These are phyloP conservation scores for Aspergillus bertholletiae DNA, from an alignment of 495 filamentous ascomycete genomes.

Conservation along the genomic window DNA sequence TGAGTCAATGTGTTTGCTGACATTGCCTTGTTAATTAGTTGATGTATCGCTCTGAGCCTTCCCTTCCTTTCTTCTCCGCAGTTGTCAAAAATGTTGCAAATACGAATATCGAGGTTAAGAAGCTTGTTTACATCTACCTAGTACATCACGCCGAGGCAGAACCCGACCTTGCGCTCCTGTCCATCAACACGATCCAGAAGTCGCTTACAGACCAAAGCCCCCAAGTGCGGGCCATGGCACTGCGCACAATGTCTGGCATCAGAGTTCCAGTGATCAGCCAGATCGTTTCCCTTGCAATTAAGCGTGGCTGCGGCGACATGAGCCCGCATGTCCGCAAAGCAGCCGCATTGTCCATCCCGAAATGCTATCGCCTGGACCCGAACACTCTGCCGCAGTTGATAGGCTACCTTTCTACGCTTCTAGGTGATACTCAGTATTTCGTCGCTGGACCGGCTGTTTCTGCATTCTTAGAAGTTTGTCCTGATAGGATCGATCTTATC, in stretches of 20 bases:
- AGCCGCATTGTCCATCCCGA: constrained; percentile 92
- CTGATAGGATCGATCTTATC: constrained; percentile 78
- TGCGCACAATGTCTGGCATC: constrained; percentile 94
- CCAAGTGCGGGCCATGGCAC: constrained; percentile 82
- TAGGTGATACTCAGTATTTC: constrained; percentile 91
- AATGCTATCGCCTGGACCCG: constrained; percentile 93
- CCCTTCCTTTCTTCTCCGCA: constrained; percentile 84
- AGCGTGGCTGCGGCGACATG: constrained; percentile 89
- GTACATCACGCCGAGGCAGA: constrained; percentile 93
- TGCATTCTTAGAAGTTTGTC: constrained; percentile 86
- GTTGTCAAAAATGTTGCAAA: constrained; percentile 96
- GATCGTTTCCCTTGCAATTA: constrained; percentile 95
- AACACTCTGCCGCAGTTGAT: constrained; percentile 77
- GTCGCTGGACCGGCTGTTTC: constrained; percentile 89
- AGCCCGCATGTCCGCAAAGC: constrained; percentile 89
- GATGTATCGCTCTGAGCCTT: constrained; percentile 84
- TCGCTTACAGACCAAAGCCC: constrained; percentile 89
- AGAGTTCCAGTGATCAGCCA: constrained; percentile 97
- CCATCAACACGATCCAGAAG: constrained; percentile 98
- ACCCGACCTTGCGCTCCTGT: constrained; percentile 89
- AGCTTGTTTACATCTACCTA: constrained; percentile 96
- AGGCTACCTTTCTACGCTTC: constrained; percentile 70
- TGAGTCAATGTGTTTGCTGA: constrained; percentile 16
- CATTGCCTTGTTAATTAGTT: constrained; percentile 52
- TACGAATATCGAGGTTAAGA: constrained; percentile 88